These are phyloP conservation scores for Neoboletus magnificus DNA, from an alignment of 768 basidiomycete species.

Conservation along the genomic window DNA sequence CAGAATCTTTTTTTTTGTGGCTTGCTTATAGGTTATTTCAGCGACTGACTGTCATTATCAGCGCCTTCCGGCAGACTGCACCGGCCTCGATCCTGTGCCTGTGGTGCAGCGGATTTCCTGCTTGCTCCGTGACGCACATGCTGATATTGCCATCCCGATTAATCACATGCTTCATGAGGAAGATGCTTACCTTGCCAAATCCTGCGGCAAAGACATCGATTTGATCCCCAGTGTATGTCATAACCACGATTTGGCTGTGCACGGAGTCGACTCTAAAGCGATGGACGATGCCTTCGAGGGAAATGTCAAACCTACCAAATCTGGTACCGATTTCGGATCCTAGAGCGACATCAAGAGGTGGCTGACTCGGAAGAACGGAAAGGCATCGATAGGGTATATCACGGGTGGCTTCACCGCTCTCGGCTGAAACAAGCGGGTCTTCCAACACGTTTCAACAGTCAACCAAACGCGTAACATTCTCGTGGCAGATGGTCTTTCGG, in stretches of 20 bases:
- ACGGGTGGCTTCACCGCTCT: not conserved
- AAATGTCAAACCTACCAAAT: conserved; percentile 6
- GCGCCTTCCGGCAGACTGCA: conserved; percentile 5
- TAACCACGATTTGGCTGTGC: conserved; percentile 11
- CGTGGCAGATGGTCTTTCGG: not conserved
- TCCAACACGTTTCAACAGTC: not conserved
- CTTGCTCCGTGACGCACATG: not conserved
- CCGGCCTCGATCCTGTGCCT: conserved; percentile 6
- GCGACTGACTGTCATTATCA: conserved; percentile 5
- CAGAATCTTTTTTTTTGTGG: not conserved
- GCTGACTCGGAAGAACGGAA: not conserved
- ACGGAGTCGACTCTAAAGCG: not conserved
- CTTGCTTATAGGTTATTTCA: not conserved
- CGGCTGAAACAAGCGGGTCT: not conserved
- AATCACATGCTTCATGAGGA: conserved; percentile 16
- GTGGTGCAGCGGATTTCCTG: conserved; percentile 5
- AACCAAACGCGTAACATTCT: conserved; percentile 6
- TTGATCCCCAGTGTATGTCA: conserved; percentile 11
- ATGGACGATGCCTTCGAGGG: conserved; percentile 3
- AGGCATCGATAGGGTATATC: too few relatives aligned
- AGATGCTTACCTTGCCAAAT: not conserved
- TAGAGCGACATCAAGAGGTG: conserved; percentile 4
- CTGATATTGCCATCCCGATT: conserved; percentile 6
- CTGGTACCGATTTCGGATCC: conserved; percentile 2
- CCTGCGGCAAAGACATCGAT: conserved; percentile 1